phyloP scores from a whole-genome alignment of 768 basidiomycete genomes.

The Cyathus striatus region DNA sequence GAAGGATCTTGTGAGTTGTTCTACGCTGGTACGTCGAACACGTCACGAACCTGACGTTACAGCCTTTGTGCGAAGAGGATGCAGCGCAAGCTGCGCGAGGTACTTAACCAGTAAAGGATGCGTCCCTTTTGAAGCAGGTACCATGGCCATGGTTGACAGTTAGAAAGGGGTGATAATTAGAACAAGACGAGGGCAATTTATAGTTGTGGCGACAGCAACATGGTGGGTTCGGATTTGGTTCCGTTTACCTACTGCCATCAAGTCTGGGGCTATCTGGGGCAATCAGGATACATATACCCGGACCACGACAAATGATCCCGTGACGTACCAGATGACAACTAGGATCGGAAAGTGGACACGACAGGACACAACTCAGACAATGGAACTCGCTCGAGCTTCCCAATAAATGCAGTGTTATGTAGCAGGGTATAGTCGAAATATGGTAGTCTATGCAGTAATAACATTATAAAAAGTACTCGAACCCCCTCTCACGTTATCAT shows the following conservation, averaged over 20 bases:
- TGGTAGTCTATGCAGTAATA: slow-evolving; percentile 17
- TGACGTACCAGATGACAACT: too few relatives aligned
- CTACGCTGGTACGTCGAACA: not conserved
- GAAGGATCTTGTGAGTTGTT: not conserved
- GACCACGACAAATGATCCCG: too few relatives aligned
- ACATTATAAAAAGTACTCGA: slow-evolving; percentile 7
- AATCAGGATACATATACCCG: too few relatives aligned
- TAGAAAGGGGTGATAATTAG: slow-evolving; percentile 6
- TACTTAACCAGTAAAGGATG: slow-evolving; percentile 64
- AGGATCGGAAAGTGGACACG: too few relatives aligned
- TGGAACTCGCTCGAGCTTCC: too few relatives aligned
- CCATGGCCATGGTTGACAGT: slow-evolving; percentile 33
- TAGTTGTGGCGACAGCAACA: too few relatives aligned
- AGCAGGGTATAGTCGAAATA: slow-evolving; percentile 3
- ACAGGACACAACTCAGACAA: too few relatives aligned
- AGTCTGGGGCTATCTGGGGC: too few relatives aligned
- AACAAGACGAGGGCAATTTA: not conserved
- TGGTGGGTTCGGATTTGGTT: too few relatives aligned
- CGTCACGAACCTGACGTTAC: slow-evolving; percentile 56
- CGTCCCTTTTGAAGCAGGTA: slow-evolving; percentile 16
- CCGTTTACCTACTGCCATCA: too few relatives aligned
- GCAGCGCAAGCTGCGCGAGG: slow-evolving; percentile 55
- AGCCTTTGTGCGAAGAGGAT: slow-evolving; percentile 80
- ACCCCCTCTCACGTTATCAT: slow-evolving; percentile 1
- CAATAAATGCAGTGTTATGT: not conserved